These are phyloP conservation scores for Stentor roeselii DNA, from an alignment of 73 alveolate genomes.

Conservation along the genomic window DNA sequence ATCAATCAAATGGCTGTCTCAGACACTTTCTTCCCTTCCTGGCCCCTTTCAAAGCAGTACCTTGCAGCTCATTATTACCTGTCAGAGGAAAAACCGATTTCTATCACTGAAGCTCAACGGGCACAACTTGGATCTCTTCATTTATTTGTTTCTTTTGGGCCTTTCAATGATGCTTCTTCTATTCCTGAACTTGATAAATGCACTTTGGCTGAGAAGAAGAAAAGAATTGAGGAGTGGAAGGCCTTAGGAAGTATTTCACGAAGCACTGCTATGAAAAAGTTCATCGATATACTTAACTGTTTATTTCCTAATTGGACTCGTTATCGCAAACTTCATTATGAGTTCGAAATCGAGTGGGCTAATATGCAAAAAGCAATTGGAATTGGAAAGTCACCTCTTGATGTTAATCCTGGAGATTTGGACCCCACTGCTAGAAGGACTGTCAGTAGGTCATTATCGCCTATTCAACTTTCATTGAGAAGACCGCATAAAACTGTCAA, in stretches of 20 bases:
- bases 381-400: background rate
- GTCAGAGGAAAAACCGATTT: constrained; percentile 4
- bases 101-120: constrained; percentile 12
- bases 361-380: background rate
- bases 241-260: constrained; percentile 1
- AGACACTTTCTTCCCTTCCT: background rate
- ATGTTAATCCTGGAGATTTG: background rate
- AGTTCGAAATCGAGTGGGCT: constrained; percentile 7
- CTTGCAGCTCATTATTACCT: constrained; percentile 17
- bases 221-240: constrained; percentile 10
- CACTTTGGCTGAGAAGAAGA: background rate
- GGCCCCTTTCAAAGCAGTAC: constrained; percentile 6
- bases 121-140: constrained; percentile 12
- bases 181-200: background rate
- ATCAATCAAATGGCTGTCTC: background rate
- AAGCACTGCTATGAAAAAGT: background rate
- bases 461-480: background rate
- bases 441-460: background rate
- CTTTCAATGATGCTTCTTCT: background rate
- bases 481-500: background rate
- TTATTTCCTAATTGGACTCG: constrained; percentile 19
- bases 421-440: background rate
- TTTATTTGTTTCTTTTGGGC: background rate
- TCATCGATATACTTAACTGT: background rate
- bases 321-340: constrained; percentile 1